A percentile compares a stretch with the other conserved stretches of the same genome.
Evolutionary conservation across 768 basidiomycete genomes (phyloP).

Genomic region (Calocybe indica): DNA sequence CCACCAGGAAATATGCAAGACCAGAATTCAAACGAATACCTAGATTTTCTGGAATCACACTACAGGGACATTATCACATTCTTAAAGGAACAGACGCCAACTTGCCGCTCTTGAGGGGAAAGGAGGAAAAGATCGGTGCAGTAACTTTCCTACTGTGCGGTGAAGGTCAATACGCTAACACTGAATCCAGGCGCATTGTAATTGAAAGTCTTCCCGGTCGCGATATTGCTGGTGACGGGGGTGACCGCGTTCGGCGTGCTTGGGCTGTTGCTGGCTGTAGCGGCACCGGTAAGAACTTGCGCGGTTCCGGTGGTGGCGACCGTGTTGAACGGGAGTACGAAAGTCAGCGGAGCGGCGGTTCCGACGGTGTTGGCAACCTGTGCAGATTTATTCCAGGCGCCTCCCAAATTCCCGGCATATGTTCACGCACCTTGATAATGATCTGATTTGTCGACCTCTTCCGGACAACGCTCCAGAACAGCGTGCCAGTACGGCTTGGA

Average conservation of each 20-base stretch:
- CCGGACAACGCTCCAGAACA: constrained; percentile 58
- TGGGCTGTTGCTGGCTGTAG: constrained; percentile 51
- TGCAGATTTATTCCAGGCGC: neutral
- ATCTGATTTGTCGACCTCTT: constrained; percentile 32
- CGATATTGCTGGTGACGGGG: constrained; percentile 39
- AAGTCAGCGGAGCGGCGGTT: constrained; percentile 35
- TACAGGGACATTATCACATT: constrained; percentile 27
- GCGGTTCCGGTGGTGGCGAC: constrained; percentile 38
- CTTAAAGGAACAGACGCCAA: too few species aligned
- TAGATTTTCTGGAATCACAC: constrained; percentile 34
- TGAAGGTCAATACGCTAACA: constrained; percentile 32
- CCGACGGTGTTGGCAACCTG: constrained; percentile 51
- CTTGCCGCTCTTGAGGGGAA: too few species aligned
- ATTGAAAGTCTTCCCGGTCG: constrained; percentile 44
- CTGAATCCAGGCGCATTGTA: constrained; percentile 48
- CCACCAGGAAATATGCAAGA: constrained; percentile 69
- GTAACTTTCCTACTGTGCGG: constrained; percentile 12
- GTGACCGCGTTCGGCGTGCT: constrained; percentile 38
- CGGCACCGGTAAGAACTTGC: constrained; percentile 44
- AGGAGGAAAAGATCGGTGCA: too few species aligned
- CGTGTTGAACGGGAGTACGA: constrained; percentile 46
- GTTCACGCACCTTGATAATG: constrained; percentile 47
- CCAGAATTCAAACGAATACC: constrained; percentile 58
- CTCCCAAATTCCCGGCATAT: too few species aligned
- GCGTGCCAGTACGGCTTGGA: constrained; percentile 37